Percentiles rank a stretch among this genome's conserved stretches.
Conservation (phyloP, 768 basidiomycete species). For the Auricularia cornea region DNA sequence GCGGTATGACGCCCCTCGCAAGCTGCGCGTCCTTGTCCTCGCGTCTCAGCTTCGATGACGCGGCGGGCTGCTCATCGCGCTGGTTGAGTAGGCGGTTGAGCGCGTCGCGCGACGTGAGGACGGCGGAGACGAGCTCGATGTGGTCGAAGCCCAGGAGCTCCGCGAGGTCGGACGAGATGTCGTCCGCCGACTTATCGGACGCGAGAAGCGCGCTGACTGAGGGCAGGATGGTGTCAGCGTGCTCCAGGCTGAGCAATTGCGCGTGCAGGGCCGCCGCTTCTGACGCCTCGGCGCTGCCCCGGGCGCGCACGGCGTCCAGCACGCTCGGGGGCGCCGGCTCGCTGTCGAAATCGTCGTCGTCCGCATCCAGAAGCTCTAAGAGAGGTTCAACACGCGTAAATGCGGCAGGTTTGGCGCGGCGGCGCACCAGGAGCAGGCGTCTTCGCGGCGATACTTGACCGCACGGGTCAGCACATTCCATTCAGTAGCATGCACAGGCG, state of each 20-base stretch:
- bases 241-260: background rate
- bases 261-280: background rate
- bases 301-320: background rate
- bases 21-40: background rate
- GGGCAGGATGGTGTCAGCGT: slow-evolving; percentile 3
- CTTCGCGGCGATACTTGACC: background rate
- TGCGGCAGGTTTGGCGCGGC: background rate
- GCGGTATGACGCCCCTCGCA: background rate
- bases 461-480: background rate
- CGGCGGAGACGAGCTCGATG: slow-evolving; percentile 51
- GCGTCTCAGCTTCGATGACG: background rate
- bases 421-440: background rate
- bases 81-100: background rate
- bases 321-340: background rate
- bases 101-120: background rate
- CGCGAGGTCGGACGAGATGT: slow-evolving; percentile 66
- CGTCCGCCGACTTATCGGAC: slow-evolving; percentile 39
- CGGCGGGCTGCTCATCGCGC: background rate
- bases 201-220: slow-evolving; percentile 4
- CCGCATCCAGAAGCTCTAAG: background rate
- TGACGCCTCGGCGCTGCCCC: background rate
- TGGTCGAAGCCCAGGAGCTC: slow-evolving; percentile 82
- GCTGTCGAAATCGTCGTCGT: background rate
- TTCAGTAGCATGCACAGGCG: no score
- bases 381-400: background rate